Conservation (phyloP, 2,329 filamentous ascomycete genomes). For the Colletotrichum sp. region DNA sequence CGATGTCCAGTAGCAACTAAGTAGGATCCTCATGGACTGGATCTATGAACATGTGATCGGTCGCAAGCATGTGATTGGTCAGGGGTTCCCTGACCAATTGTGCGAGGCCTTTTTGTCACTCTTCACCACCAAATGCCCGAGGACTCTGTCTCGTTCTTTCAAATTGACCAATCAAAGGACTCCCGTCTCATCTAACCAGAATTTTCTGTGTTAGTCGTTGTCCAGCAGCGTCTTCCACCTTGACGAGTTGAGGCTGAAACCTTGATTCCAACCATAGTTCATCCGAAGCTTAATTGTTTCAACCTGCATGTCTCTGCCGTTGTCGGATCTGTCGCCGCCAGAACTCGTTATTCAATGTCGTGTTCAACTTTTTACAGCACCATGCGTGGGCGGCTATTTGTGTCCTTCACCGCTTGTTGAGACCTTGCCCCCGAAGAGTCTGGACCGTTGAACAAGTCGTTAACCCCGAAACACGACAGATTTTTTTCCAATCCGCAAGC, state of each 20-base stretch:
- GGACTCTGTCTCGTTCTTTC: not conserved
- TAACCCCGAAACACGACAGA: not conserved
- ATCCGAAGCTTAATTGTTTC: not conserved
- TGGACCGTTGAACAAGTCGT: not conserved
- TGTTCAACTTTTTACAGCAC: not conserved
- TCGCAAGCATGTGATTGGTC: not conserved
- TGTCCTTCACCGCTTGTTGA: not conserved
- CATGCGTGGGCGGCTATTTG: not conserved
- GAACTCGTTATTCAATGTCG: not conserved
- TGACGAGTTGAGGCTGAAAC: not conserved
- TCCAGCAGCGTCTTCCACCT: not conserved
- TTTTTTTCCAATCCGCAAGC: not conserved
- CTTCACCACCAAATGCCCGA: not conserved
- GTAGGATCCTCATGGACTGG: not conserved
- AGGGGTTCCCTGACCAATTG: not conserved
- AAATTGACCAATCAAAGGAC: not conserved
- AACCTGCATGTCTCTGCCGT: not conserved
- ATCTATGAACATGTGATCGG: not conserved
- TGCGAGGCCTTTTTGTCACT: not conserved
- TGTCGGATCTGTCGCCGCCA: not conserved
- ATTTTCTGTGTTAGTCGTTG: not conserved
- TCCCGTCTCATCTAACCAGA: not conserved
- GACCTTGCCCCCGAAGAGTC: not conserved
- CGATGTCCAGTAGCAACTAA: not conserved
- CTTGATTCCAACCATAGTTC: not conserved